Percentiles rank a stretch among this genome's conserved stretches.
These are phyloP conservation scores for Russula virescens DNA, from an alignment of 768 basidiomycete species.

Conservation along the genomic window DNA sequence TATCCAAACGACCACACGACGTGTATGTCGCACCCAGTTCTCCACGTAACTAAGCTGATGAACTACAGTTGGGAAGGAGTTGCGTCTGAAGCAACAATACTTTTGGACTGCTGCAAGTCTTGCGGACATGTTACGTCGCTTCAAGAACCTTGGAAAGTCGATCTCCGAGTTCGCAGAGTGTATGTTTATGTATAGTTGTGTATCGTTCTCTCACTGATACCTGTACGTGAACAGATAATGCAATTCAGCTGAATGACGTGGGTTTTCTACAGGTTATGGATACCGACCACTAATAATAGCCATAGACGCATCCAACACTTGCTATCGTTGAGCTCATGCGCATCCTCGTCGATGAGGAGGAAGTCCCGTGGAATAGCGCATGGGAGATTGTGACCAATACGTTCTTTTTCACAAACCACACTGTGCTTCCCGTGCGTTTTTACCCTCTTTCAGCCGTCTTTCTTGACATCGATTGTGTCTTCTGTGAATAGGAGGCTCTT, in stretches of 20 bases:
- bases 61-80: constrained; percentile 70
- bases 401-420: constrained; percentile 96
- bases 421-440: constrained; percentile 72
- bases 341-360: constrained; percentile 87
- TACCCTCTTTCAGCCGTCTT: background rate
- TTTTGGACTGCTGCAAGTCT: constrained; percentile 90
- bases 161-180: constrained; percentile 80
- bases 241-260: constrained; percentile 94
- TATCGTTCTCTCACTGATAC: background rate
- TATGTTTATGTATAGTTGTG: constrained; percentile 32
- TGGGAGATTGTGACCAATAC: constrained; percentile 88
- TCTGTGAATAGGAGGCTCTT: constrained; percentile 55
- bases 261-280: constrained; percentile 24
- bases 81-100: constrained; percentile 94
- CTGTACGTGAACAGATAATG: constrained; percentile 48
- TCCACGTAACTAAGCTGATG: background rate
- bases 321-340: constrained; percentile 96
- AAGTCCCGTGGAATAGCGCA: constrained; percentile 72
- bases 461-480: background rate
- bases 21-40: constrained; percentile 26
- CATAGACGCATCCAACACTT: constrained; percentile 87
- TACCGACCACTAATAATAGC: background rate
- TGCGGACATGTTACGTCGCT: constrained; percentile 85
- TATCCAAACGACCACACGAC: constrained; percentile 92
- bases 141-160: constrained; percentile 82